phyloP scores from a whole-genome alignment of 2,329 filamentous ascomycete genomes.

The Penicillium capsulatum region DNA sequence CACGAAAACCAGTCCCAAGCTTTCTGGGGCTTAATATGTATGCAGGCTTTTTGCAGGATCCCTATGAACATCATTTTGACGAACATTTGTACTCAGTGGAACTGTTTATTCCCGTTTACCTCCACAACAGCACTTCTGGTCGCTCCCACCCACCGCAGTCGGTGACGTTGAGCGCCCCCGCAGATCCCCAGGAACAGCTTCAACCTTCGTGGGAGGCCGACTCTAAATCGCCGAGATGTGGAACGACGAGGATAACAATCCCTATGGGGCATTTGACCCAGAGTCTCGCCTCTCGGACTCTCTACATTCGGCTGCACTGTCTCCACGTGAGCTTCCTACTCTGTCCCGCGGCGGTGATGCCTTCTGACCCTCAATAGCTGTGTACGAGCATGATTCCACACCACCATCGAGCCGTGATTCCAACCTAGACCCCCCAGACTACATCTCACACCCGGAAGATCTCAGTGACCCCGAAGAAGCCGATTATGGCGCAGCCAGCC shows the following conservation, averaged over 20 bases:
- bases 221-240: conserved; percentile 62
- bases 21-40: no score
- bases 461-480: conserved; percentile 59
- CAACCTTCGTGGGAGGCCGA: conserved; percentile 11
- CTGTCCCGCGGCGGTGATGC: neutral
- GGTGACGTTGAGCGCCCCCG: conserved; percentile 22
- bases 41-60: no score
- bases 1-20: no score
- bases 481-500: conserved; percentile 48
- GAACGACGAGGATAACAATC: conserved; percentile 99
- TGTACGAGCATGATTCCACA: conserved; percentile 58
- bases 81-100: no score
- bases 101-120: no score
- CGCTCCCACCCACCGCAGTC: conserved; percentile 4
- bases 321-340: conserved; percentile 49
- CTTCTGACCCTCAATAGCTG: conserved; percentile 33
- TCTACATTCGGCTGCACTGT: conserved; percentile 53
- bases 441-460: conserved; percentile 50
- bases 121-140: conserved; percentile 3
- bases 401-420: conserved; percentile 69
- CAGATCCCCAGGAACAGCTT: conserved; percentile 24
- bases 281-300: conserved; percentile 71
- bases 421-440: conserved; percentile 61
- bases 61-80: no score
- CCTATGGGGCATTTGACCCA: conserved; percentile 89